Evolutionary conservation across 1,139 yeast genomes (phyloP).

Genomic region (Kurtzmaniella quercitrusa): DNA sequence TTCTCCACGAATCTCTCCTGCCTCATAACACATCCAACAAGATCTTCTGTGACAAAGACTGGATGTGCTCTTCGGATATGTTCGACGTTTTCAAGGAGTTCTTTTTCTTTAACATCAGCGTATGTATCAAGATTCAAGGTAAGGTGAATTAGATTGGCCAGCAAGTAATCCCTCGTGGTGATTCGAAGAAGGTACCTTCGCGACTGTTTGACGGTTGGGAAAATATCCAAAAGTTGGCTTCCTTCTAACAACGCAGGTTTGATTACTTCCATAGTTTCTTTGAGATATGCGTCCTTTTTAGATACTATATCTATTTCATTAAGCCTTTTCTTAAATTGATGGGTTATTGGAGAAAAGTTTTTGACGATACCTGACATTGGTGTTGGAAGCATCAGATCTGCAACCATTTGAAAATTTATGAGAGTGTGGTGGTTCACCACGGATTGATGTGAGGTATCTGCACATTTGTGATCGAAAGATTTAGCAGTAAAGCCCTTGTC

Average conservation of each 20-base stretch:
- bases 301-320: not conserved
- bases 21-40: conserved; percentile 28
- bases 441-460: not conserved
- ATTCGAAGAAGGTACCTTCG: not conserved
- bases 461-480: conserved; percentile 8
- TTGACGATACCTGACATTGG: not conserved
- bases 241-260: not conserved
- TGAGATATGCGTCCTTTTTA: not conserved
- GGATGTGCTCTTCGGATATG: not conserved
- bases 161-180: not conserved
- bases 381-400: conserved; percentile 12
- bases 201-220: not conserved
- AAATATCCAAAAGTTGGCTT: not conserved
- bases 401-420: conserved; percentile 17
- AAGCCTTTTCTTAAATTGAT: not conserved
- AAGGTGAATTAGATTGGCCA: not conserved
- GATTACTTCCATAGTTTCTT: not conserved
- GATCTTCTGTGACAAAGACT: conserved; percentile 20
- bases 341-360: not conserved
- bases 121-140: not conserved
- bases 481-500: conserved; percentile 13
- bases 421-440: conserved; percentile 15
- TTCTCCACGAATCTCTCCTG: conserved; percentile 28
- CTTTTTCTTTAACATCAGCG: not conserved
- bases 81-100: not conserved